A percentile compares a stretch with the other conserved stretches of the same genome.
These are phyloP conservation scores for Garcia nutans DNA, from an alignment of 345 rosid species.

Conservation along the genomic window DNA sequence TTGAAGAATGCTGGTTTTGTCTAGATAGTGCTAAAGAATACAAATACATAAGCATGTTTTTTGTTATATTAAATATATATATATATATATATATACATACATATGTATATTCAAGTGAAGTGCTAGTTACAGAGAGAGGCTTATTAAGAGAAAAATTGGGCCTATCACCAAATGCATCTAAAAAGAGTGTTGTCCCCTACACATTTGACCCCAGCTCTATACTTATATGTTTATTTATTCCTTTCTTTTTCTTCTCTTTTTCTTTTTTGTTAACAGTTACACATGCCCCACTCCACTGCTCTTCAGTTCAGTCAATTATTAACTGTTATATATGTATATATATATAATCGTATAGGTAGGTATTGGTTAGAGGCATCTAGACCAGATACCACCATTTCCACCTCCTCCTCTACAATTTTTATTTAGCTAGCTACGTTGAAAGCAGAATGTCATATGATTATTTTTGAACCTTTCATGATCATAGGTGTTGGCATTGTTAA, in stretches of 20 bases:
- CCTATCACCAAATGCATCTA: slow-evolving; percentile 39
- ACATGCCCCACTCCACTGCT: slow-evolving; percentile 37
- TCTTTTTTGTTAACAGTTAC: slow-evolving; percentile 3
- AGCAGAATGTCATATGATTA: background rate
- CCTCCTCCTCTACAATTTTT: too few relatives aligned
- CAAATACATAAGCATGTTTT: too few relatives aligned
- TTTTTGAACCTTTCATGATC: too few relatives aligned
- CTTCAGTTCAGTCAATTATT: slow-evolving; percentile 10
- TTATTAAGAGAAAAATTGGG: slow-evolving; percentile 17
- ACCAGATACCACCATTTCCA: slow-evolving; percentile 1
- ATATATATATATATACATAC: too few relatives aligned
- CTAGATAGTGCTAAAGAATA: slow-evolving; percentile 34
- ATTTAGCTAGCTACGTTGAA: background rate
- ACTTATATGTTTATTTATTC: slow-evolving; percentile 24
- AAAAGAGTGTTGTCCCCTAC: slow-evolving; percentile 32
- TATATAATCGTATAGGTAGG: slow-evolving; percentile 30
- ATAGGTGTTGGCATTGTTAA: too few relatives aligned
- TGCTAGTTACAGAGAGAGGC: background rate
- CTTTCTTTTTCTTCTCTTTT: too few relatives aligned
- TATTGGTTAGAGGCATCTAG: slow-evolving; percentile 31
- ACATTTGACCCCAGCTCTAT: slow-evolving; percentile 38
- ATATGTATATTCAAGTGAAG: too few relatives aligned
- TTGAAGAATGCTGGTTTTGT: slow-evolving; percentile 31
- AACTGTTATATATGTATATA: slow-evolving; percentile 14
- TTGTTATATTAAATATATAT: too few relatives aligned